Evolutionary conservation across 2,329 filamentous ascomycete species (phyloP).

Genomic region (Fusarium poae): DNA sequence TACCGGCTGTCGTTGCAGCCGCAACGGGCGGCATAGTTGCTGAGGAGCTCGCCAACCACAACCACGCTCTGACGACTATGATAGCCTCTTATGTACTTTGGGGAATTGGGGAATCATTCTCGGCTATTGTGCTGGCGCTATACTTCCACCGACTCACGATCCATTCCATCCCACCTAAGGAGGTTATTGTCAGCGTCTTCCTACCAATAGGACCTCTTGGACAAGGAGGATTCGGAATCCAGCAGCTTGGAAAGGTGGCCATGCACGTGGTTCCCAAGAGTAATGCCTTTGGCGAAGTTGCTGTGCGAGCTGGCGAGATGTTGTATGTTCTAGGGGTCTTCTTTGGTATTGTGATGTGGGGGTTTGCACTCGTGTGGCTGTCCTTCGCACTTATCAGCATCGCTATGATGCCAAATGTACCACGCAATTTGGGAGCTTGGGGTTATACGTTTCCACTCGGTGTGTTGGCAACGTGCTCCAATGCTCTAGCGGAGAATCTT

Average conservation of each 20-base stretch:
- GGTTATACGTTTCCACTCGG: constrained; percentile 62
- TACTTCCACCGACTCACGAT: constrained; percentile 78
- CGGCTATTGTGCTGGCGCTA: constrained; percentile 72
- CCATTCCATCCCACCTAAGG: constrained; percentile 74
- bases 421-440: constrained; percentile 63
- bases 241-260: constrained; percentile 65
- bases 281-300: constrained; percentile 61
- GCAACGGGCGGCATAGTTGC: constrained; percentile 75
- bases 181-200: constrained; percentile 76
- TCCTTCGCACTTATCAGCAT: constrained; percentile 59
- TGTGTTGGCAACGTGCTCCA: constrained; percentile 59
- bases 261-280: constrained; percentile 57
- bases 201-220: constrained; percentile 76
- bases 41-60: constrained; percentile 65
- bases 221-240: constrained; percentile 72
- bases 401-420: constrained; percentile 53
- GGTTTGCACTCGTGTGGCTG: constrained; percentile 60
- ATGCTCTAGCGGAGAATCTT: constrained; percentile 57
- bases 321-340: constrained; percentile 70
- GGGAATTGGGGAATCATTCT: constrained; percentile 71
- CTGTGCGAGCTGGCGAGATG: constrained; percentile 56
- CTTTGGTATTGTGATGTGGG: constrained; percentile 59
- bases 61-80: constrained; percentile 71
- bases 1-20: constrained; percentile 74
- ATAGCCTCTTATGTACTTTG: constrained; percentile 76